Evolutionary conservation across 2,329 filamentous ascomycete species (phyloP).

Genomic region (Pezicula radicicola): DNA sequence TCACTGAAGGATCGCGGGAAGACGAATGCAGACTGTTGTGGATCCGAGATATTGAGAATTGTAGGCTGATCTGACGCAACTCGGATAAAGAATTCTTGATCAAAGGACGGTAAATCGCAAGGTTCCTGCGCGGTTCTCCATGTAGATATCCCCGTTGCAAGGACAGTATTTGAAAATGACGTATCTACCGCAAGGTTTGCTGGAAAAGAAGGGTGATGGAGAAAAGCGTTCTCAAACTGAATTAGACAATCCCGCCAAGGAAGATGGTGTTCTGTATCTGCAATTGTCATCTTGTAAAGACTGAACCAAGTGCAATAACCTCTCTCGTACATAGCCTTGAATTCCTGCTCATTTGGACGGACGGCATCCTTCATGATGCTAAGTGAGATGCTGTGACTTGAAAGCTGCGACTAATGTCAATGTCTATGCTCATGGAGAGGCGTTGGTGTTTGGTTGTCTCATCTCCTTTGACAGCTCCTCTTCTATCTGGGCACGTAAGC

Average conservation of each 20-base stretch:
- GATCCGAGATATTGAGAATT: constrained; percentile 10
- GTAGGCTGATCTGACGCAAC: constrained; percentile 18
- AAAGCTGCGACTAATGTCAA: constrained; percentile 1
- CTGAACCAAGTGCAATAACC: constrained; percentile 23
- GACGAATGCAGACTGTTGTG: constrained; percentile 11
- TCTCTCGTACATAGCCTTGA: constrained; percentile 24
- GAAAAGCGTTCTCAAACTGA: constrained; percentile 14
- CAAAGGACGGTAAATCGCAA: constrained; percentile 21
- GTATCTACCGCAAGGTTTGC: constrained; percentile 13
- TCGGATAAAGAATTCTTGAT: constrained; percentile 16
- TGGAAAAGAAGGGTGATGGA: constrained; percentile 19
- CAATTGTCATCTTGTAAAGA: constrained; percentile 17
- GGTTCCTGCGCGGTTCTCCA: constrained; percentile 13
- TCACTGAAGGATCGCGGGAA: constrained; percentile 7
- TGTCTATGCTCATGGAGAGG: too few species aligned
- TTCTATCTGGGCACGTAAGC: too few species aligned
- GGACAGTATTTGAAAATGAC: constrained; percentile 19
- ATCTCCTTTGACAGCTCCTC: too few species aligned
- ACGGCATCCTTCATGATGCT: constrained; percentile 20
- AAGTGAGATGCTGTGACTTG: constrained; percentile 4
- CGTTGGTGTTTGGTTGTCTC: too few species aligned
- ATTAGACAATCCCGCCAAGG: constrained; percentile 12
- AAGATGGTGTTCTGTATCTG: constrained; percentile 9
- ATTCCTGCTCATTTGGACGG: constrained; percentile 19
- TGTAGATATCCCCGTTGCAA: constrained; percentile 17